Evolutionary conservation across 2,329 filamentous ascomycete genomes (phyloP).

Genomic region (Botryosphaeria dothidea): DNA sequence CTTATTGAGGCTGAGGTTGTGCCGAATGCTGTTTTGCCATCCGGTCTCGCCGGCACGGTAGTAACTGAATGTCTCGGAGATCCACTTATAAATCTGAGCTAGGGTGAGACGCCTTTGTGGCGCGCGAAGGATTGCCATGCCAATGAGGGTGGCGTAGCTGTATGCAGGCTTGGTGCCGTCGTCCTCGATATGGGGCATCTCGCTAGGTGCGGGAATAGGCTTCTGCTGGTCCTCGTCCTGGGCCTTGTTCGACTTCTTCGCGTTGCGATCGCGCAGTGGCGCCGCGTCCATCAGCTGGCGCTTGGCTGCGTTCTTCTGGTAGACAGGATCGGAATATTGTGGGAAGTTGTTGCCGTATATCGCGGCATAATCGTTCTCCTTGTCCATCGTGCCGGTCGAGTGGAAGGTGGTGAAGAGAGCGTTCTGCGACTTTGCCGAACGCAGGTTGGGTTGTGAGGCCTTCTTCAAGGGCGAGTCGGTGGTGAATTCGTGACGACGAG

Average conservation of each 20-base stretch:
- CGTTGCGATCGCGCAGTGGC: conserved; percentile 67
- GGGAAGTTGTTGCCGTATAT: conserved; percentile 31
- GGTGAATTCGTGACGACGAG: conserved; percentile 52
- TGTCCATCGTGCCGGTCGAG: conserved; percentile 46
- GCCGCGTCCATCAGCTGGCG: conserved; percentile 72
- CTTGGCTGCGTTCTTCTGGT: conserved; percentile 50
- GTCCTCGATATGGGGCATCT: conserved; percentile 81
- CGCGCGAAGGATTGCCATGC: conserved; percentile 92
- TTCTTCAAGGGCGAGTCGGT: conserved; percentile 70
- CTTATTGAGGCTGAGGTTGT: conserved; percentile 96
- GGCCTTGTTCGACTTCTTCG: conserved; percentile 65
- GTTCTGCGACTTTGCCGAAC: conserved; percentile 45
- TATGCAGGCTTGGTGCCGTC: conserved; percentile 86
- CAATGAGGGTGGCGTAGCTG: conserved; percentile 93
- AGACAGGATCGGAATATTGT: conserved; percentile 50
- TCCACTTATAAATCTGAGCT: conserved; percentile 98
- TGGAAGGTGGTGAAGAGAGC: conserved; percentile 55
- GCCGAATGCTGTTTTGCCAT: conserved; percentile 99
- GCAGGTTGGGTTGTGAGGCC: conserved; percentile 23
- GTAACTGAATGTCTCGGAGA: conserved; percentile 89
- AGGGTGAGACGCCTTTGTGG: conserved; percentile 82
- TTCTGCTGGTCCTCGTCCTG: conserved; percentile 49
- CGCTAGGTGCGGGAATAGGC: conserved; percentile 67
- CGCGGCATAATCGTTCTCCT: conserved; percentile 45
- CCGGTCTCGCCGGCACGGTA: conserved; percentile 80